A percentile compares a stretch with the other conserved stretches of the same genome.
phyloP scores from a whole-genome alignment of 306 rosid genomes.

The Acmispon strigosus region DNA sequence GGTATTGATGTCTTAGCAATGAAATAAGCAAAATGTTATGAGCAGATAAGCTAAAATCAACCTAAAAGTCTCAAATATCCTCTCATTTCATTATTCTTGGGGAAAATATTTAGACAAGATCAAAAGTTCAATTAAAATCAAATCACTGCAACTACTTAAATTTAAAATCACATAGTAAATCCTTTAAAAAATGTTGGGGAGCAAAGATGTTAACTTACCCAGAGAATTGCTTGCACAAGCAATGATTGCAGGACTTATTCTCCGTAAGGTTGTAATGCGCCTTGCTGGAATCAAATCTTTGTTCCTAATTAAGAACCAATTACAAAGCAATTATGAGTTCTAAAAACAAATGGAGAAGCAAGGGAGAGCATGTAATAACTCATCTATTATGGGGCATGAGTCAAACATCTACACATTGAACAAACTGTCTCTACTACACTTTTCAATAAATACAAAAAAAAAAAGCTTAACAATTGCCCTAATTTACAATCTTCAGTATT shows the following conservation, averaged over 20 bases:
- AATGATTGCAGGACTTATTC: not conserved
- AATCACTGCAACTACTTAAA: not conserved
- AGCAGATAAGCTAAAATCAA: not conserved
- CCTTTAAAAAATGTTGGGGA: not conserved
- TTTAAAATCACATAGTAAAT: not conserved
- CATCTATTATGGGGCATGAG: not conserved
- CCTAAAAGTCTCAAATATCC: not conserved
- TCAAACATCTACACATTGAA: not conserved
- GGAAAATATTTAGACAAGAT: not conserved
- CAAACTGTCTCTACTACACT: not conserved
- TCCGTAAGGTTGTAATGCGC: not conserved
- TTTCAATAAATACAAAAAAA: not conserved
- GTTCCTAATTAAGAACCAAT: conserved; percentile 21
- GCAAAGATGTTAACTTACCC: conserved; percentile 15
- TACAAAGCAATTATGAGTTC: not conserved
- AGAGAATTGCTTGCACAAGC: conserved; percentile 15
- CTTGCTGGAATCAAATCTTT: conserved; percentile 17
- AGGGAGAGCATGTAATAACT: not conserved
- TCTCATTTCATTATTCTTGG: not conserved
- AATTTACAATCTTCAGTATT: not conserved
- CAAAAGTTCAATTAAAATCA: not conserved
- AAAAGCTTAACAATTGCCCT: not conserved
- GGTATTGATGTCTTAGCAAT: not conserved
- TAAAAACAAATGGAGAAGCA: not conserved
- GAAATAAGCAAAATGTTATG: not conserved